These are phyloP conservation scores for Tetraselmis striata DNA, from an alignment of 139 green algal species.

Conservation along the genomic window DNA sequence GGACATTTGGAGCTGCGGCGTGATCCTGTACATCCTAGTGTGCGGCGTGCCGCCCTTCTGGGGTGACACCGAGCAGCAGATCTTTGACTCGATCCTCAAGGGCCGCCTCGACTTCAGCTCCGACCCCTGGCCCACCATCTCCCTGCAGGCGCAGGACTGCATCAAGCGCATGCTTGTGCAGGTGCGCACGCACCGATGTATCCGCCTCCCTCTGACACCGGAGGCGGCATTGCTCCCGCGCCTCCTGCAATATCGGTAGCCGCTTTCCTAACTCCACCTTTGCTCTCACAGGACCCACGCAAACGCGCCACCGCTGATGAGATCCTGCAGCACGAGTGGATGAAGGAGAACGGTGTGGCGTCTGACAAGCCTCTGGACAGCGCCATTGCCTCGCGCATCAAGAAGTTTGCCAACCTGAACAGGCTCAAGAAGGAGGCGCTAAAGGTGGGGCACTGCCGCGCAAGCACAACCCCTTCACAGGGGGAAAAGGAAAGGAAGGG, in stretches of 20 bases:
- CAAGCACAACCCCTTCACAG: neutral
- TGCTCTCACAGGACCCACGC: constrained; percentile 52
- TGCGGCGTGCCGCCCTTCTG: constrained; percentile 82
- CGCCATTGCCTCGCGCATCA: constrained; percentile 60
- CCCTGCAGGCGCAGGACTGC: constrained; percentile 21
- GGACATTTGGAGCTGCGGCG: constrained; percentile 83
- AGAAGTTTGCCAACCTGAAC: constrained; percentile 72
- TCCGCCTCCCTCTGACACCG: no score
- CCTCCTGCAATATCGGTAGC: no score
- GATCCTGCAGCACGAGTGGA: constrained; percentile 54
- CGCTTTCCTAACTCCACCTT: no score
- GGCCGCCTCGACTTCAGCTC: constrained; percentile 71
- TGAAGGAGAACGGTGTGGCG: constrained; percentile 44
- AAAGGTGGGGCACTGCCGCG: neutral
- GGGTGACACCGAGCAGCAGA: constrained; percentile 65
- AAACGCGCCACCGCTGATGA: constrained; percentile 64
- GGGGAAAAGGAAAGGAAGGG: neutral
- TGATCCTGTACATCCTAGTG: constrained; percentile 89
- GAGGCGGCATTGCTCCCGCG: no score
- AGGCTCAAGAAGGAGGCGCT: constrained; percentile 76
- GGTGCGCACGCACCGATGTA: no score
- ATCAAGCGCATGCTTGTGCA: constrained; percentile 9
- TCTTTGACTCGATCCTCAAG: constrained; percentile 52
- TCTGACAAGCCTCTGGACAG: constrained; percentile 45
- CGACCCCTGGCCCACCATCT: constrained; percentile 73